Evolutionary conservation across 164 flowering plant species (phyloP).

Genomic region (Annona cherimola): DNA sequence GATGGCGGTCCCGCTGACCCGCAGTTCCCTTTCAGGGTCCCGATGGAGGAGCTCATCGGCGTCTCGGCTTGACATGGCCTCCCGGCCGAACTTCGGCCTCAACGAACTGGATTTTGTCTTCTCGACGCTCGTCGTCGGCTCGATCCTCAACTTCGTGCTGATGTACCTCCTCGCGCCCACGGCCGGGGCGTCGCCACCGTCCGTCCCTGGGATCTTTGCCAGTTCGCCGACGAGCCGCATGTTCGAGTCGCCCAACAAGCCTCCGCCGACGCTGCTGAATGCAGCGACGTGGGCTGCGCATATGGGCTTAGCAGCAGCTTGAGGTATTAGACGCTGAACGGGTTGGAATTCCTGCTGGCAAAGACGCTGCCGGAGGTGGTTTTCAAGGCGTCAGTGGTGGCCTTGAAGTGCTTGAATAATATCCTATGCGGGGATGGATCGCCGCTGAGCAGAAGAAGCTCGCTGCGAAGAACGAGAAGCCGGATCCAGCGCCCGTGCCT

Average conservation of each 20-base stretch:
- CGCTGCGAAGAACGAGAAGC: too few relatives aligned
- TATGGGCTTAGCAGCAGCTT: slow-evolving; percentile 85
- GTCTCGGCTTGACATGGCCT: slow-evolving; percentile 85
- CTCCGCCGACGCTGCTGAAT: slow-evolving; percentile 81
- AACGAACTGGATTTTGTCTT: slow-evolving; percentile 94
- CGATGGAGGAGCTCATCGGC: slow-evolving; percentile 92
- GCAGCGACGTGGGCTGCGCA: slow-evolving; percentile 82
- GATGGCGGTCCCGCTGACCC: too few relatives aligned
- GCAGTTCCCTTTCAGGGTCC: slow-evolving; percentile 90
- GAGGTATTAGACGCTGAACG: slow-evolving; percentile 85
- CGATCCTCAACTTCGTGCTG: slow-evolving; percentile 74
- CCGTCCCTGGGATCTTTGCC: slow-evolving; percentile 60
- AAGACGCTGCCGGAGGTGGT: slow-evolving; percentile 51
- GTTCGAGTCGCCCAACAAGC: slow-evolving; percentile 86
- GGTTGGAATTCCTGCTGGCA: slow-evolving; percentile 67
- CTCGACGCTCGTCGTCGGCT: slow-evolving; percentile 87
- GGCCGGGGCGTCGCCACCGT: slow-evolving; percentile 21
- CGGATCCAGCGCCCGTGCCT: too few relatives aligned
- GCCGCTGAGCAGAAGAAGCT: too few relatives aligned
- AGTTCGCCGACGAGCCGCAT: slow-evolving; percentile 74
- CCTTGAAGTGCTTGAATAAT: slow-evolving; percentile 68
- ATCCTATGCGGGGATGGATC: slow-evolving; percentile 84
- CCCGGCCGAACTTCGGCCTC: slow-evolving; percentile 91
- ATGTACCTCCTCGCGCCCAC: slow-evolving; percentile 89
- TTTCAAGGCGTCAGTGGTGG: slow-evolving; percentile 68